A percentile compares a stretch with the other conserved stretches of the same genome.
Conservation (phyloP, 169 alveolate species). For the Eimeria sp. region DNA sequence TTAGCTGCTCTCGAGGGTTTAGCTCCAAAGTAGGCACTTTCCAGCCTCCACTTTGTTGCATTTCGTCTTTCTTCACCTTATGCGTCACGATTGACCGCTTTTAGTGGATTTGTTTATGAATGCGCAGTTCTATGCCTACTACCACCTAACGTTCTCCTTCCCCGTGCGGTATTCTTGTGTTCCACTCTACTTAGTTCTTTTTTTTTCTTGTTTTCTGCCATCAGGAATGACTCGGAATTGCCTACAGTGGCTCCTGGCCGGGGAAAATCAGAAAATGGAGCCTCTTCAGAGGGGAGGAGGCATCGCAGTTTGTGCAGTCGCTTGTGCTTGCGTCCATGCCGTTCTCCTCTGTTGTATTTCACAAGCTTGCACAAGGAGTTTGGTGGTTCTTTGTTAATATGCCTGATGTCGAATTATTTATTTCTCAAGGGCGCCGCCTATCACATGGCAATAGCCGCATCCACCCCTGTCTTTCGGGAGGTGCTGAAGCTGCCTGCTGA, state of each 20-base stretch:
- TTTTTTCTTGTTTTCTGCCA: neutral
- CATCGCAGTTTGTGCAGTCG: conserved; percentile 27
- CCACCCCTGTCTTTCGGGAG: conserved; percentile 79
- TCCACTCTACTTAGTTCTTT: neutral
- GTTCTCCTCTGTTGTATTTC: conserved; percentile 21
- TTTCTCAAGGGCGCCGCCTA: conserved; percentile 74
- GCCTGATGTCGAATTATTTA: conserved; percentile 69
- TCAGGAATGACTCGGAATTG: conserved; percentile 53
- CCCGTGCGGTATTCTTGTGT: neutral
- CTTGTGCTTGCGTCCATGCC: conserved; percentile 10
- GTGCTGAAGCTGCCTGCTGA: conserved; percentile 76
- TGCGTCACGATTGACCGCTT: neutral
- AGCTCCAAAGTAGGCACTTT: conserved; percentile 9
- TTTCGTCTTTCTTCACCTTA: neutral
- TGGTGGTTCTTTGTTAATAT: conserved; percentile 36
- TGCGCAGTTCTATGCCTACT: too few species aligned
- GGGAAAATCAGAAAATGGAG: neutral
- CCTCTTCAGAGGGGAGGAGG: neutral
- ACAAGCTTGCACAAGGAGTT: conserved; percentile 41
- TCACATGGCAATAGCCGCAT: conserved; percentile 62
- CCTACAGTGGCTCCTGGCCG: conserved; percentile 39
- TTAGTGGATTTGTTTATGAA: neutral
- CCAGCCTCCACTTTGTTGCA: neutral
- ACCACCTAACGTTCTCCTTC: neutral
- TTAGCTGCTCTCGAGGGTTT: conserved; percentile 37